phyloP scores from a whole-genome alignment of 495 filamentous ascomycete species.

The Hypoxylon crocopeplum region DNA sequence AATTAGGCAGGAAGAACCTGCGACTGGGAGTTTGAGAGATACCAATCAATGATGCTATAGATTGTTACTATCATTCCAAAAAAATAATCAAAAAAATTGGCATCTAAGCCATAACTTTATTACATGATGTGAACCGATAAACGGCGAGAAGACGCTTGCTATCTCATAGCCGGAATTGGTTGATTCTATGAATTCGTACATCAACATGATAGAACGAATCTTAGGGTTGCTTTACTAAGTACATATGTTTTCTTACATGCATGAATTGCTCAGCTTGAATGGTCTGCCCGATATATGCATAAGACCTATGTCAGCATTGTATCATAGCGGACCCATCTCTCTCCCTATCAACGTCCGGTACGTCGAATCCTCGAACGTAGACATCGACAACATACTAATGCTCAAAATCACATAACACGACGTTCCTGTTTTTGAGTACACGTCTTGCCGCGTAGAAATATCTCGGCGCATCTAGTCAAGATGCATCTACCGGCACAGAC shows the following conservation, averaged over 20 bases:
- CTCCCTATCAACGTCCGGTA: conserved; percentile 8
- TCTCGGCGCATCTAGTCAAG: conserved; percentile 21
- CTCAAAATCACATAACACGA: conserved; percentile 11
- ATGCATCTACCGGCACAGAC: conserved; percentile 35
- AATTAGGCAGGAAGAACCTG: background rate
- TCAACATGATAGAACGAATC: no score
- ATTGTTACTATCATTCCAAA: conserved; percentile 10
- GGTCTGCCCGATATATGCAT: no score
- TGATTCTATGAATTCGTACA: no score
- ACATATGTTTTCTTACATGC: background rate
- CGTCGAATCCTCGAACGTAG: no score
- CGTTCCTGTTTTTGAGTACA: background rate
- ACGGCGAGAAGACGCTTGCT: no score
- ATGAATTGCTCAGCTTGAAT: no score
- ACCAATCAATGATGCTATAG: conserved; percentile 27
- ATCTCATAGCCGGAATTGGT: no score
- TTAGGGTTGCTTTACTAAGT: no score
- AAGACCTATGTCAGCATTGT: conserved; percentile 25
- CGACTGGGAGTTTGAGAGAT: conserved; percentile 23
- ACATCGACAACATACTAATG: conserved; percentile 1
- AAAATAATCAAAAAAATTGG: no score
- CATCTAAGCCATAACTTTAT: no score
- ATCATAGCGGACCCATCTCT: conserved; percentile 22
- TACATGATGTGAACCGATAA: no score
- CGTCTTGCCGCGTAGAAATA: conserved; percentile 19